Percentiles rank a stretch among this genome's conserved stretches.
These are phyloP conservation scores for Nigrospora oryzae DNA, from an alignment of 2,329 filamentous ascomycete genomes.

Conservation along the genomic window DNA sequence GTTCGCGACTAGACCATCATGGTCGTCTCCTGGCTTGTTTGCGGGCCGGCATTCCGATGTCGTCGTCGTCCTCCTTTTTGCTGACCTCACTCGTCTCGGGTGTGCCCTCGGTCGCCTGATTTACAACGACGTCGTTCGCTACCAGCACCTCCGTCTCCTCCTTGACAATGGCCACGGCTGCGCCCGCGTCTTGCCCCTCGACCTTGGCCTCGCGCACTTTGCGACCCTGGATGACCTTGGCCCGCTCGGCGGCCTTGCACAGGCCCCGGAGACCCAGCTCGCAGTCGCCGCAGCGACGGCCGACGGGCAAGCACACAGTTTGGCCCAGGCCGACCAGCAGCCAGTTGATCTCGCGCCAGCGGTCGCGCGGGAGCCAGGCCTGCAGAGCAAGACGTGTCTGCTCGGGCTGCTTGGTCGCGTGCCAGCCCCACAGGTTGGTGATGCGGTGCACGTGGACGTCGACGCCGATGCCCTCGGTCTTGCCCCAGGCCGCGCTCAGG, in stretches of 20 bases:
- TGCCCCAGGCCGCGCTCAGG: constrained; percentile 62
- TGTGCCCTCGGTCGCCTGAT: too few species aligned
- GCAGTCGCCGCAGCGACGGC: constrained; percentile 77
- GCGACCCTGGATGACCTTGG: constrained; percentile 50
- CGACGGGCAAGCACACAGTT: constrained; percentile 74
- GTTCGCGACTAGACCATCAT: too few species aligned
- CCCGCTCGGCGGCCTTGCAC: constrained; percentile 64
- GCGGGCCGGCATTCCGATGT: too few species aligned
- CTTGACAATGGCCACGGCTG: constrained; percentile 6
- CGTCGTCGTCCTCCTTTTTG: too few species aligned
- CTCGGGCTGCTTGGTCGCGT: constrained; percentile 73
- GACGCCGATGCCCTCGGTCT: constrained; percentile 73
- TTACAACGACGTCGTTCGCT: too few species aligned
- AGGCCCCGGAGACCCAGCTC: constrained; percentile 67
- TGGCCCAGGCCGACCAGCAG: constrained; percentile 84
- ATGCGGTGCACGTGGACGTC: constrained; percentile 94
- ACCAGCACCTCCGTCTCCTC: background rate
- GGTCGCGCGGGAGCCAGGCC: constrained; percentile 73
- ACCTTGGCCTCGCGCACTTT: constrained; percentile 35
- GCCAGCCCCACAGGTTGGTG: constrained; percentile 90
- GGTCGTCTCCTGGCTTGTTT: too few species aligned
- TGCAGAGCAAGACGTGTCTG: constrained; percentile 70
- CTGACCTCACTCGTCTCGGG: too few species aligned
- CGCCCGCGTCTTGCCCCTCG: constrained; percentile 15
- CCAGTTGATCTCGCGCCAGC: constrained; percentile 89